phyloP scores from a whole-genome alignment of 768 basidiomycete genomes.

The Daedaleopsis nitida region DNA sequence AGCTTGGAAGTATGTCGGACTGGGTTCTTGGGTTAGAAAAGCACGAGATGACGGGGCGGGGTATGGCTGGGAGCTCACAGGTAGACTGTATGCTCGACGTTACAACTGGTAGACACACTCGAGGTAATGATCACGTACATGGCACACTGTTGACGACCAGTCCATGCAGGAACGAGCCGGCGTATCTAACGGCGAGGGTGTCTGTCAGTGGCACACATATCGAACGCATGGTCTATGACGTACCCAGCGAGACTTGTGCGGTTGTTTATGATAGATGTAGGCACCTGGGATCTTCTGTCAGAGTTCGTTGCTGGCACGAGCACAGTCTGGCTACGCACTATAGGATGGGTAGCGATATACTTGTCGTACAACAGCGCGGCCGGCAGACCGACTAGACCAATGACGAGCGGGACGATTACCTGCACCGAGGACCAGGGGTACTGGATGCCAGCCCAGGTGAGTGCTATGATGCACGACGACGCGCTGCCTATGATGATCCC shows the following conservation, averaged over 20 bases:
- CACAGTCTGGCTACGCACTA: slow-evolving; percentile 20
- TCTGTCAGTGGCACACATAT: neutral
- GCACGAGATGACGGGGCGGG: no score
- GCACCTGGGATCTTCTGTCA: slow-evolving; percentile 7
- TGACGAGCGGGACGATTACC: slow-evolving; percentile 10
- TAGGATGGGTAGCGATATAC: slow-evolving; percentile 25
- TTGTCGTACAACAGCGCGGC: slow-evolving; percentile 28
- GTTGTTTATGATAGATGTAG: slow-evolving; percentile 10
- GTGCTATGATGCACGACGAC: slow-evolving; percentile 21
- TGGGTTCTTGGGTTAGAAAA: neutral
- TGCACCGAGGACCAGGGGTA: slow-evolving; percentile 37
- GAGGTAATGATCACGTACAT: slow-evolving; percentile 13
- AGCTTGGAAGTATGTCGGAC: slow-evolving; percentile 50
- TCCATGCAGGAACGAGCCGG: slow-evolving; percentile 36
- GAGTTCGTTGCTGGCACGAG: no score
- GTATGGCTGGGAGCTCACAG: slow-evolving; percentile 27
- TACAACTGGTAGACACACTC: neutral
- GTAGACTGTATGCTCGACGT: slow-evolving; percentile 31
- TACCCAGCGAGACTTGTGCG: slow-evolving; percentile 15
- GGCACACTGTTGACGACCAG: slow-evolving; percentile 27
- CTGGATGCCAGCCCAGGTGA: slow-evolving; percentile 38
- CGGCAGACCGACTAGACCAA: slow-evolving; percentile 6
- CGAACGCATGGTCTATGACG: neutral
- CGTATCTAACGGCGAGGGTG: slow-evolving; percentile 28
- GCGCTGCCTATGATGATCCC: slow-evolving; percentile 26